These are phyloP conservation scores for Blepharisma japonicum DNA, from an alignment of 73 alveolate genomes.

Conservation along the genomic window DNA sequence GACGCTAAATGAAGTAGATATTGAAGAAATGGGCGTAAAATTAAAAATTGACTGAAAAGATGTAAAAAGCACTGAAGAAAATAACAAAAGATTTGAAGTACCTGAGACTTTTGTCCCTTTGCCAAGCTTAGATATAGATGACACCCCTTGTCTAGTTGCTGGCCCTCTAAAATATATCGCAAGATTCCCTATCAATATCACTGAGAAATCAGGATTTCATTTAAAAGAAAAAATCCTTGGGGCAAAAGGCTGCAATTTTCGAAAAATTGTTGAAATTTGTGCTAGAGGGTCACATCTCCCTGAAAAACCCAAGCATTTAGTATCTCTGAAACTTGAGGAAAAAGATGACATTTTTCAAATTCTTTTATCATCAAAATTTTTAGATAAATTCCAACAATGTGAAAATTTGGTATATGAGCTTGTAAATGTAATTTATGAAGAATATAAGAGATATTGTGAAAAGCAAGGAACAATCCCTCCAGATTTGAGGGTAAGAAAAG, in stretches of 20 bases:
- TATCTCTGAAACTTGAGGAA: background rate
- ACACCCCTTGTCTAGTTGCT: background rate
- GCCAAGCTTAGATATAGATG: too few species aligned
- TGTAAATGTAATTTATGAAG: constrained; percentile 5
- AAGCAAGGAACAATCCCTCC: constrained; percentile 2
- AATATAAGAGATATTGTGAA: constrained; percentile 12
- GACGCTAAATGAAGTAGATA: too few species aligned
- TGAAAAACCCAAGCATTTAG: constrained; percentile 11
- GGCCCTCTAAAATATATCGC: background rate
- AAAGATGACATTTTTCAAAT: too few species aligned
- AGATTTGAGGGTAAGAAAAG: background rate
- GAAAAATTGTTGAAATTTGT: constrained; percentile 18
- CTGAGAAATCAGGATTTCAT: background rate
- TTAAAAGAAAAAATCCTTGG: constrained; percentile 21
- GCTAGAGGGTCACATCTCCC: background rate
- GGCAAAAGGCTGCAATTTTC: constrained; percentile 26
- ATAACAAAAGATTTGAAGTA: too few species aligned
- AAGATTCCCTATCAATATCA: background rate
- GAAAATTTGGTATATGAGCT: constrained; percentile 16
- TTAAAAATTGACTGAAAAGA: too few species aligned
- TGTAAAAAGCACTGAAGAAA: too few species aligned
- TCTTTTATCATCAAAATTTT: too few species aligned
- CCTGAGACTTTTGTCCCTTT: too few species aligned
- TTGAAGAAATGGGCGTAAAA: too few species aligned
- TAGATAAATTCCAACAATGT: background rate